Base-by-base conservation (phyloP, 192 early-diverging fungal genomes). In the Ambispora gerdemannii region DNA sequence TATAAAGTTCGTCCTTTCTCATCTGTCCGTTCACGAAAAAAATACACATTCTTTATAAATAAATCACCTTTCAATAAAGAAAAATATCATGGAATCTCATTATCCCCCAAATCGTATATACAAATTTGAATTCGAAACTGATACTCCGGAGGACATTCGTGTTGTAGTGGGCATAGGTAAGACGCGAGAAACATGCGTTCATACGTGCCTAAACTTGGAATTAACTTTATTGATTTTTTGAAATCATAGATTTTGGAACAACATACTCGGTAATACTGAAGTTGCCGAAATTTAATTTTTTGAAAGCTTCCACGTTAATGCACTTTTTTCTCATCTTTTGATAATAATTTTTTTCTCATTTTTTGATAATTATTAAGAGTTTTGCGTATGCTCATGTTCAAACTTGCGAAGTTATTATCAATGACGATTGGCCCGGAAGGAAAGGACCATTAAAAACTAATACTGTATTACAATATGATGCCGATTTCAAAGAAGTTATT, bases 201-300 rank as follows among this genome's bases (percentile, higher is more conserved):
- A 63, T 38, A 43, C n/a, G n/a, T 13, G 8, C 8, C 8, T 19
- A 49, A 8, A 19, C 47, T 8, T 13, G n/a, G n/a, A n/a, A n/a
- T n/a, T n/a, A n/a, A n/a, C n/a, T n/a, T n/a, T n/a, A n/a, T n/a
- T n/a, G n/a, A n/a, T n/a, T 3, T 27, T 15, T 24, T 13, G 19
- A 22, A 43, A 27, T 47, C 11, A 66, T 13, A 49, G 19, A 8
- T 13, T 66, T 66, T 50, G 64, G 64, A 25, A 66, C 64, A 15
- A 66, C 64, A 28, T 66, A 19, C 27, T 50, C 64, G 33, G 60
- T 62, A 62, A 10, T 13, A n/a, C n/a, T n/a, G n/a, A n/a, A 38
- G 17, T 62, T 35, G 25, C 6, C 38, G 4, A 20, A 22, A 34
- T n/a, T n/a, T n/a, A n/a, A n/a, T 4, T n/a, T n/a, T n/a, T n/a